A percentile compares a stretch with the other conserved stretches of the same genome.
These are phyloP conservation scores for Aspergillus sp. DNA, from an alignment of 2,329 filamentous ascomycete species.

Conservation along the genomic window DNA sequence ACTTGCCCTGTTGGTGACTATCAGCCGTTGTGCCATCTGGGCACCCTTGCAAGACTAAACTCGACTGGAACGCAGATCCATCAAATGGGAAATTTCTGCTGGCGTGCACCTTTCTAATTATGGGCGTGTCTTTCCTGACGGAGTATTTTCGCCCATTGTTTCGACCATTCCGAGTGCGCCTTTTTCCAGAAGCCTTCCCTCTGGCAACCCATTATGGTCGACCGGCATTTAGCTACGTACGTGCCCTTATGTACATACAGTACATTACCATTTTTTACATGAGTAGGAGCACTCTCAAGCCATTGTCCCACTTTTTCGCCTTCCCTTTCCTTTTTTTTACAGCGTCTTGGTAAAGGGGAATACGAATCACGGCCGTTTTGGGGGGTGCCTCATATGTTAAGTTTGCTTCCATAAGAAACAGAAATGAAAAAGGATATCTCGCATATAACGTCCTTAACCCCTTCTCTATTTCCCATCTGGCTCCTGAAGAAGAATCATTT, in stretches of 20 bases:
- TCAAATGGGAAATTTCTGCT: background rate
- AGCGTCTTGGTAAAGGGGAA: too few species aligned
- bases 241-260: background rate
- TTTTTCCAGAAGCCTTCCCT: slow-evolving; percentile 1
- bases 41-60: background rate
- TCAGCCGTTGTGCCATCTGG: too few species aligned
- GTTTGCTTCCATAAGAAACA: too few species aligned
- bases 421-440: too few species aligned
- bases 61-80: slow-evolving; percentile 1
- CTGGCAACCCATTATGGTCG: background rate
- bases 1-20: too few species aligned
- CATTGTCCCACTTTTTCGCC: background rate
- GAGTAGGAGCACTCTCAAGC: too few species aligned
- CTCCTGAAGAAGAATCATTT: too few species aligned
- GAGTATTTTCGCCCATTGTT: background rate
- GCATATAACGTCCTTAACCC: too few species aligned
- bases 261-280: too few species aligned
- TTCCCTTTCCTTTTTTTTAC: background rate
- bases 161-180: background rate
- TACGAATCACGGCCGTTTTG: too few species aligned
- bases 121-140: background rate
- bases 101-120: background rate
- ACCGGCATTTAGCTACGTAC: background rate
- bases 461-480: too few species aligned
- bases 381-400: too few species aligned